phyloP scores from a whole-genome alignment of 2,329 filamentous ascomycete genomes.

The Nigrospora sphaerica region DNA sequence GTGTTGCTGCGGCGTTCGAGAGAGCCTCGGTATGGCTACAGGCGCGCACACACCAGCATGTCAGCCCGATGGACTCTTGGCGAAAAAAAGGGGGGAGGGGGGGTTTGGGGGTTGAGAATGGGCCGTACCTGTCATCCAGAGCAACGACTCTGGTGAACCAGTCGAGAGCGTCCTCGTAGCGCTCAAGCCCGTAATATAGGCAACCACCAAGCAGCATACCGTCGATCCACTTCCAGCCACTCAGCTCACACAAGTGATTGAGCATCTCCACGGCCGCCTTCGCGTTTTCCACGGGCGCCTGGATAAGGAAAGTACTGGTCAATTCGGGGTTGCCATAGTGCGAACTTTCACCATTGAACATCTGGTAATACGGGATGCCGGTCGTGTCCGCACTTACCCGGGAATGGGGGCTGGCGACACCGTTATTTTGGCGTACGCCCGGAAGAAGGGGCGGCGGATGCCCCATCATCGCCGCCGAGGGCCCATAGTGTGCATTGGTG shows the following conservation, averaged over 20 bases:
- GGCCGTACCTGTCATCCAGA: constrained; percentile 44
- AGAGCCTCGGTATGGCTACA: constrained; percentile 81
- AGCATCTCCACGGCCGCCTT: constrained; percentile 64
- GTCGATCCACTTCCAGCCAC: constrained; percentile 82
- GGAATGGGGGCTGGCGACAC: constrained; percentile 6
- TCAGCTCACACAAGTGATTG: constrained; percentile 68
- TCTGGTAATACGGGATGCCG: constrained; percentile 14
- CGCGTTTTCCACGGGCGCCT: constrained; percentile 48
- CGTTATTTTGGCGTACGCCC: background rate
- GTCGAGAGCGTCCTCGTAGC: constrained; percentile 68
- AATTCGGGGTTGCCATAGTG: constrained; percentile 9
- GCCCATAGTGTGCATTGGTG: constrained; percentile 5
- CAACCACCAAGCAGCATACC: constrained; percentile 89
- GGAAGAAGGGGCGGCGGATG: background rate
- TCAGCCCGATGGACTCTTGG: background rate
- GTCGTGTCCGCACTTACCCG: constrained; percentile 8
- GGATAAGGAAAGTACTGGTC: constrained; percentile 13
- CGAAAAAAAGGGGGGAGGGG: too few relatives aligned
- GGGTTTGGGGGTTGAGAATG: too few relatives aligned
- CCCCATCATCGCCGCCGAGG: constrained; percentile 1
- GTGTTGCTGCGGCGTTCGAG: constrained; percentile 84
- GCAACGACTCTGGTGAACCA: constrained; percentile 63
- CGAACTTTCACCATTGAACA: constrained; percentile 13
- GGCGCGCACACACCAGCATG: constrained; percentile 6
- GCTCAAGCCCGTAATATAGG: constrained; percentile 80